These are phyloP conservation scores for Plasmodium falciparum DNA, from an alignment of 169 alveolate genomes.

Conservation along the genomic window DNA sequence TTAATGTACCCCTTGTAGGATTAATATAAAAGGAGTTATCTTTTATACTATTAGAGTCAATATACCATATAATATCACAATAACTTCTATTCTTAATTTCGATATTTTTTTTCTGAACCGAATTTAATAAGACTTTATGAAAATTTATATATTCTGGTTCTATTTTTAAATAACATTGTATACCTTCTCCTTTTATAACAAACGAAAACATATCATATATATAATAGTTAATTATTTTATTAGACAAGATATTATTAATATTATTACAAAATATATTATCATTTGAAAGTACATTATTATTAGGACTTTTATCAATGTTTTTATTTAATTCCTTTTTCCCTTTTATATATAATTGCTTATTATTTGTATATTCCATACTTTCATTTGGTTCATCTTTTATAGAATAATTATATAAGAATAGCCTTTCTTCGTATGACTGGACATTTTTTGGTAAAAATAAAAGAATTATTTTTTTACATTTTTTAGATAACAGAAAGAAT, in stretches of 20 bases:
- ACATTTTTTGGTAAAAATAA: slow-evolving; percentile 43
- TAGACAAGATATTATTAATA: slow-evolving; percentile 8
- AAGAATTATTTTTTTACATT: slow-evolving; percentile 53
- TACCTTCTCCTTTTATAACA: slow-evolving; percentile 54
- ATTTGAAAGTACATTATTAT: background rate
- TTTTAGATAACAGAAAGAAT: slow-evolving; percentile 41
- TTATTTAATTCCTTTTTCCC: slow-evolving; percentile 2
- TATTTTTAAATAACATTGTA: slow-evolving; percentile 44
- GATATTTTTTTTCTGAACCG: slow-evolving; percentile 39
- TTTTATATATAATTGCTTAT: background rate
- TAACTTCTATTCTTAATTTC: slow-evolving; percentile 45
- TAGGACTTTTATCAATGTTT: background rate
- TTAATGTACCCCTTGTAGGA: slow-evolving; percentile 43
- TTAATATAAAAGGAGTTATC: slow-evolving; percentile 17
- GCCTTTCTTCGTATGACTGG: slow-evolving; percentile 22
- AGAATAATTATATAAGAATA: slow-evolving; percentile 32
- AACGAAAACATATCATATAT: slow-evolving; percentile 38
- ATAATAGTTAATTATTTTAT: slow-evolving; percentile 25
- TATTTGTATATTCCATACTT: background rate
- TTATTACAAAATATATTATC: slow-evolving; percentile 20
- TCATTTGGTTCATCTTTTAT: slow-evolving; percentile 1
- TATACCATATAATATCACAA: slow-evolving; percentile 58
- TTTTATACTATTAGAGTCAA: slow-evolving; percentile 32
- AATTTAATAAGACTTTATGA: slow-evolving; percentile 48
- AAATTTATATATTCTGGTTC: slow-evolving; percentile 39